Percentiles rank a stretch among this genome's conserved stretches.
phyloP scores from a whole-genome alignment of 2,329 filamentous ascomycete species.

The Colletotrichum tofieldiae region DNA sequence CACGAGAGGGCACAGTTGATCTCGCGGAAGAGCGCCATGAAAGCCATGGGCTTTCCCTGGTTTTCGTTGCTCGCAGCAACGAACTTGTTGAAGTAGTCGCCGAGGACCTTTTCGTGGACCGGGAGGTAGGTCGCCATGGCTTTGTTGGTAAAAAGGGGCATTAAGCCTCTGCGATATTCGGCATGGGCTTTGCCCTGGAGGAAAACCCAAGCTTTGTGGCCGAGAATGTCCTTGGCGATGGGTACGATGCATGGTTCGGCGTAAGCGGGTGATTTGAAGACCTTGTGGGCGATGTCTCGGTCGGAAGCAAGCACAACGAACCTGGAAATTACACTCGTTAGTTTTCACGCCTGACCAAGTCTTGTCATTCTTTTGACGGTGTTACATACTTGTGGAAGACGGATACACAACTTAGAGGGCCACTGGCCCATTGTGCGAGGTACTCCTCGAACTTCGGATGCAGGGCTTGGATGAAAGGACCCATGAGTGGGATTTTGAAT shows the following conservation, averaged over 20 bases:
- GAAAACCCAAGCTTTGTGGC: constrained; percentile 84
- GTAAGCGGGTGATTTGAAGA: constrained; percentile 83
- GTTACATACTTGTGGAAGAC: constrained; percentile 83
- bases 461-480: constrained; percentile 83
- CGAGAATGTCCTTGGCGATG: constrained; percentile 80
- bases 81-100: constrained; percentile 79
- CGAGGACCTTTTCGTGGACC: constrained; percentile 80
- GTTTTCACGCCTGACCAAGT: neutral
- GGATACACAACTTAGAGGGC: constrained; percentile 85
- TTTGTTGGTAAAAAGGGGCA: constrained; percentile 81
- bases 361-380: neutral
- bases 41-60: constrained; percentile 72
- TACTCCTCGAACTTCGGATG: constrained; percentile 82
- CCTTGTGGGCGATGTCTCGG: constrained; percentile 84
- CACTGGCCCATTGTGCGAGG: constrained; percentile 83
- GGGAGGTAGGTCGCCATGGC: constrained; percentile 81
- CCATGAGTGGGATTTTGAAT: constrained; percentile 79
- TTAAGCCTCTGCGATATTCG: constrained; percentile 84
- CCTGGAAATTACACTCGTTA: constrained; percentile 56
- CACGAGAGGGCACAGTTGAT: constrained; percentile 85
- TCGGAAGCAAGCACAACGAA: constrained; percentile 86
- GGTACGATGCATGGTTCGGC: constrained; percentile 86
- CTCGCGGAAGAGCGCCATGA: constrained; percentile 82
- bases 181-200: constrained; percentile 83
- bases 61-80: constrained; percentile 70